Evolutionary conservation across 1,139 yeast species (phyloP), one percentile per base, ranked within the genome.

Genomic region (Yamadazyma diddensiae): DNA sequence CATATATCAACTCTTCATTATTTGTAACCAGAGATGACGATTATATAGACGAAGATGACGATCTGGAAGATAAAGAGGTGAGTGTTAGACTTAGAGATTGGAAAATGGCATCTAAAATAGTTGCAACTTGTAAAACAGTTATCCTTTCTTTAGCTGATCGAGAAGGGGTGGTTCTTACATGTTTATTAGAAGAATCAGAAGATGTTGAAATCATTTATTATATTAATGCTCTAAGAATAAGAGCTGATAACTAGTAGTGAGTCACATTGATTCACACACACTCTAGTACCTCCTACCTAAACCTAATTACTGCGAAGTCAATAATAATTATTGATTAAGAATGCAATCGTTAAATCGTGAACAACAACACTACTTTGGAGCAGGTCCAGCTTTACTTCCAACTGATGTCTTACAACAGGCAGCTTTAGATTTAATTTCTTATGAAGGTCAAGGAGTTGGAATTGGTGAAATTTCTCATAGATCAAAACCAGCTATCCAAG

Each of bases 401-500:
- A 79, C 92, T 3, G 57, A 63, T 6, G 97, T 88, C 3, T 72
- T 92, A 33, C 82, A 86, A 57, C 82, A 85, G 61, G 96, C 97
- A 2, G 95, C 97, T 1, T 57, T 59, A 24, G 97, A 92, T 55
- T 68, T 92, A 45, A 57, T 92, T 41, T 73, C 79, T 47, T 92
- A 77, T 58, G 67, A 82, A 36, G 70, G 67, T 27, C 65, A 70
- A 24, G 92, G 88, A 25, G 70, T 92, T 40, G 98, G 98, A 29
- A 73, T 88, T 33, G 97, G 97, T 45, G 98, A 92, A 59, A 85
- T 92, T 49, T 87, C 97, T 12, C 98, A 92, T 57, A 85, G 98
- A 49, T 86, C 96, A 6, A 71, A 77, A 42, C 85, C 85, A 21
- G 98, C 97, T 21, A 72, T 73, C 26, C 66, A 73, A 39, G 81